A percentile compares a stretch with the other conserved stretches of the same genome.
Conservation (phyloP, 306 rosid genomes). For the Glycine soja region DNA sequence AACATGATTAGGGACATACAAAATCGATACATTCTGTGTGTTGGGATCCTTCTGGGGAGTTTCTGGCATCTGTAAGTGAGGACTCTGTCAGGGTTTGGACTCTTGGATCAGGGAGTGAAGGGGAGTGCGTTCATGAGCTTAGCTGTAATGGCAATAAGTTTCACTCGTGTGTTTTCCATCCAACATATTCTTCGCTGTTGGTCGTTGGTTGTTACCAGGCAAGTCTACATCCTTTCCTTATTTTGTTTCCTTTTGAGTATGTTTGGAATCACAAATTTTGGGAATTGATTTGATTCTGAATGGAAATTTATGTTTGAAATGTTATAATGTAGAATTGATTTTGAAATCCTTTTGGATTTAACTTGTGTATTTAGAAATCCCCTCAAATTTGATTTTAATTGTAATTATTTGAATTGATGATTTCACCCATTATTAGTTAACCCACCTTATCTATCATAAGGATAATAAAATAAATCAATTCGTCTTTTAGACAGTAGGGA, state of each 20-base stretch:
- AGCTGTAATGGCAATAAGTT: conserved; percentile 88
- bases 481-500: not conserved
- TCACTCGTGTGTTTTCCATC: conserved; percentile 93
- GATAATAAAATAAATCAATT: not conserved
- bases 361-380: not conserved
- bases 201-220: conserved; percentile 98
- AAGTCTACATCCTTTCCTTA: conserved; percentile 43
- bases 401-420: not conserved
- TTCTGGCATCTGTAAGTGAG: conserved; percentile 92
- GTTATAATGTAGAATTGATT: not conserved
- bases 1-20: conserved; percentile 79
- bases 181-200: conserved; percentile 75
- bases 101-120: conserved; percentile 83
- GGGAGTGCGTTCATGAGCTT: conserved; percentile 87
- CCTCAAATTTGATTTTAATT: not conserved
- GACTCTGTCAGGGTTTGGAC: conserved; percentile 97
- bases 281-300: not conserved
- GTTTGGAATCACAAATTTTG: conserved; percentile 2
- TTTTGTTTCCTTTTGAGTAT: not conserved
- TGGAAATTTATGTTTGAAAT: conserved; percentile 15
- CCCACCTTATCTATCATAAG: not conserved
- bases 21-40: conserved; percentile 79
- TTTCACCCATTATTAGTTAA: not conserved
- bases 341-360: not conserved
- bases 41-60: conserved; percentile 96